phyloP scores from a whole-genome alignment of 2,329 filamentous ascomycete genomes.

The Venturiaceae sp. region DNA sequence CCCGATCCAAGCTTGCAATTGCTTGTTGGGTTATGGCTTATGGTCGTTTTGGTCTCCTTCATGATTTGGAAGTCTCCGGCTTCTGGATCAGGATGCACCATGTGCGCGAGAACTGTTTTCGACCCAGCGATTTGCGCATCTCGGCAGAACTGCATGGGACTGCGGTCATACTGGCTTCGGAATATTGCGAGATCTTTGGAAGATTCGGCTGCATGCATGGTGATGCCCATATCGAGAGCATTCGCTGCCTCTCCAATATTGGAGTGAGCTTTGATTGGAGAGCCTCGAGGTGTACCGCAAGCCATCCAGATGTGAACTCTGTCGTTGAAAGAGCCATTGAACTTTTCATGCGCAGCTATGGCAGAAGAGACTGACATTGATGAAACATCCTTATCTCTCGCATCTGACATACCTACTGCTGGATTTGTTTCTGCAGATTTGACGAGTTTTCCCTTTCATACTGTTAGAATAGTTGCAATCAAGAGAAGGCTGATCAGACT shows the following conservation, averaged over 20 bases:
- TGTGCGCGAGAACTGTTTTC: slow-evolving; percentile 40
- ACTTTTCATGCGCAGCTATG: slow-evolving; percentile 24
- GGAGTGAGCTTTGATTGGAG: slow-evolving; percentile 22
- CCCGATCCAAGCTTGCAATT: slow-evolving; percentile 45
- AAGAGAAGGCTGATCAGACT: neutral
- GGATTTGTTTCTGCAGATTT: slow-evolving; percentile 4
- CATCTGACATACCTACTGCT: neutral
- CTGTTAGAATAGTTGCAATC: neutral
- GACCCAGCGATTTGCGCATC: slow-evolving; percentile 28
- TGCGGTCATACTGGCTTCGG: slow-evolving; percentile 15
- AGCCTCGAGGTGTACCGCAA: slow-evolving; percentile 26
- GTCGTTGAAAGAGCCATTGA: slow-evolving; percentile 22
- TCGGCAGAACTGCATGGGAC: slow-evolving; percentile 35
- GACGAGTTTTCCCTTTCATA: neutral
- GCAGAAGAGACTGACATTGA: slow-evolving; percentile 19
- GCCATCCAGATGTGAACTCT: slow-evolving; percentile 29
- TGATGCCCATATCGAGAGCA: slow-evolving; percentile 23
- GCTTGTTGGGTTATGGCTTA: slow-evolving; percentile 42
- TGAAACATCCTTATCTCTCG: neutral
- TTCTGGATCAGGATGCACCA: slow-evolving; percentile 36
- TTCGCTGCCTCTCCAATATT: slow-evolving; percentile 23
- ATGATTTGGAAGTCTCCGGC: slow-evolving; percentile 2
- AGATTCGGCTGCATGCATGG: slow-evolving; percentile 29
- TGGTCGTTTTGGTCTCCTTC: slow-evolving; percentile 28
- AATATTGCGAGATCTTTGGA: slow-evolving; percentile 23